Evolutionary conservation across 768 basidiomycete species (phyloP), one percentile per base, ranked within the genome.

Genomic region (Rhodosporidiobolus odoratus): DNA sequence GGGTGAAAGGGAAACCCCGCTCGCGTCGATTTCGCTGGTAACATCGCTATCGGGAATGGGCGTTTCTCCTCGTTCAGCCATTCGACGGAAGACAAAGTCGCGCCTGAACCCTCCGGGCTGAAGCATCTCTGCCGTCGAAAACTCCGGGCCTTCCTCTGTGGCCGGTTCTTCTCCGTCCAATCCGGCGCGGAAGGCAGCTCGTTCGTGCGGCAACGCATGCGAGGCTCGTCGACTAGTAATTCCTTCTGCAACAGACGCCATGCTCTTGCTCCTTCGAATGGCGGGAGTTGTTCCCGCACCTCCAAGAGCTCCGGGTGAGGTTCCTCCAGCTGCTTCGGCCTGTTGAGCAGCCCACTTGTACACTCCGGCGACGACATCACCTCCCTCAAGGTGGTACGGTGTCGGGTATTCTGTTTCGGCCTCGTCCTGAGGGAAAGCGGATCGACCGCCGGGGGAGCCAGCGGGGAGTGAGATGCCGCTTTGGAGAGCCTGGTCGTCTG

Each of bases 401-500:
- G 69, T 73, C 35, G 73, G 73, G 64, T 66, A 75, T 21, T 61
- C 56, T 17, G 53, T 54, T 45, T 58, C 65, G n/a, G 61, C 59
- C 34, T 19, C 27, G 34, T 25, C 25, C 8, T 32, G 63, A 16
- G 45, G 59, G 64, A 56, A 66, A 21, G 27, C 63, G 17, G 57
- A 53, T 19, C 68, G 50, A 34, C 27, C 15, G 37, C 77, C n/a
- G 21, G 37, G 41, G 3, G 43, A 60, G 38, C 38, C 30, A n/a
- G 41, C 37, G 41, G 47, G 41, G 64, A 65, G 37, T n/a, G 64
- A 65, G 59, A 70, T 23, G 58, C 64, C 66, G 30, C 52, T 56
- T 16, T 60, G 52, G 58, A 56, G 52, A 2, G 69, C 53, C 27
- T 62, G 69, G 40, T 80, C 76, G 77, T 62, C 71, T 78, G 80